phyloP scores from a whole-genome alignment of 495 filamentous ascomycete species.

The Penicillium nucicola region DNA sequence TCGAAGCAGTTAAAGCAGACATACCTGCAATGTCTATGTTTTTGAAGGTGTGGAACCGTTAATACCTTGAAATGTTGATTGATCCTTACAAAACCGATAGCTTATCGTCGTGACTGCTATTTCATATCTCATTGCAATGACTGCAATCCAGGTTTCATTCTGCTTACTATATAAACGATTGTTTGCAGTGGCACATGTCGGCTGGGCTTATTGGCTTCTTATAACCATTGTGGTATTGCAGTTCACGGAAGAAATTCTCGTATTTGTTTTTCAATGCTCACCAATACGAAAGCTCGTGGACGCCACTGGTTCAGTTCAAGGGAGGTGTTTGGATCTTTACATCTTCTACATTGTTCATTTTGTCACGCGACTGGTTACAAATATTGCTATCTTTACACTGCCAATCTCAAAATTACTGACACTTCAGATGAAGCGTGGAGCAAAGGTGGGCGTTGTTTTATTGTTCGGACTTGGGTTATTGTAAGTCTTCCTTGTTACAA shows the following conservation, averaged over 20 bases:
- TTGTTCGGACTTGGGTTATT: conserved; percentile 31
- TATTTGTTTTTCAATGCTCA: conserved; percentile 11
- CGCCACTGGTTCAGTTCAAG: background rate
- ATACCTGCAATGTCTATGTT: conserved; percentile 1
- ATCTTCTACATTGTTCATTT: conserved; percentile 12
- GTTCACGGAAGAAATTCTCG: conserved; percentile 2
- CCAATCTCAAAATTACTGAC: conserved; percentile 25
- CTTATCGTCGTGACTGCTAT: conserved; percentile 11
- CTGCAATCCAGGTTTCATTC: conserved; percentile 11
- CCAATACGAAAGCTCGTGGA: conserved; percentile 11
- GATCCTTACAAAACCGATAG: background rate
- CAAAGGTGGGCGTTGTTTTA: conserved; percentile 20
- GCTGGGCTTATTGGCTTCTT: background rate
- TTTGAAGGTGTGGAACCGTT: conserved; percentile 2
- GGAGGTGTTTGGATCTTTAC: conserved; percentile 6
- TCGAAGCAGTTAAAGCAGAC: conserved; percentile 2
- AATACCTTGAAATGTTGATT: background rate
- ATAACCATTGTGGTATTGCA: background rate
- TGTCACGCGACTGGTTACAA: conserved; percentile 20
- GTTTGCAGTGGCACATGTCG: background rate
- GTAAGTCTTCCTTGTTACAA: conserved; percentile 12
- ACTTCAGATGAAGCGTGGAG: conserved; percentile 17
- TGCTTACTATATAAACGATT: conserved; percentile 4
- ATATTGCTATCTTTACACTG: conserved; percentile 23
- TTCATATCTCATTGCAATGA: conserved; percentile 6